Base-by-base conservation (phyloP, 176 grass and related monocot genomes). In the Musa itinerans region DNA sequence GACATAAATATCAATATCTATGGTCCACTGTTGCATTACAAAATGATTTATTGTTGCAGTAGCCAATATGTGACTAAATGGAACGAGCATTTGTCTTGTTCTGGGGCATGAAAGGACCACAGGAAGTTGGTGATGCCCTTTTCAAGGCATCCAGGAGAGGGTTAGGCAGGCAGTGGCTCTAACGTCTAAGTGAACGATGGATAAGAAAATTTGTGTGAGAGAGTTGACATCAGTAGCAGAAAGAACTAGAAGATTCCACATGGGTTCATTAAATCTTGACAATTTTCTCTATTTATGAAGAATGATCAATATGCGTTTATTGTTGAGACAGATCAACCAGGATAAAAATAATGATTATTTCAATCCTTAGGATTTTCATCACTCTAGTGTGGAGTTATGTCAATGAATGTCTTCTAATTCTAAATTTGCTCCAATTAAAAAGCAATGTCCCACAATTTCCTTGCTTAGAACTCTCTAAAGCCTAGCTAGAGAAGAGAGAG, bases 391-490 rank as follows among this genome's bases (percentile, higher is more conserved):
- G 61, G 10, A 63, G n/a, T 63, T 25, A 19, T 63, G 19, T 63
- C n/a, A 63, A 23, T 63, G 20, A 20, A 63, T 61, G 57, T 61
- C 2, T 8, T 61, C 17, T 61, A 61, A 6, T 61, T 61, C 16
- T 61, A 14, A 50, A 55, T 55, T 79, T 56, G 65, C 83, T 71
- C 55, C 66, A 17, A n/a, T 43, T 43, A 43, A 48, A 1, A 49
- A 14, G 7, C 34, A 21, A 25, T 23, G 25, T 62, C 22, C 24
- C 52, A 52, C 56, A 62, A 21, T 58, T 58, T 58, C 17, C 55
- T 58, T 16, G 0, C 11, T 61, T 43, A 43, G 34, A 43, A 43
- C 34, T 43, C 34, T 19, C 17, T 6, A 61, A 56, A 74, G 64
- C 52, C 67, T 51, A 57, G 59, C 9, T 0, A 67, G 67, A 53